phyloP scores from a whole-genome alignment of 2,329 filamentous ascomycete genomes.

The Arthroderma sp. region DNA sequence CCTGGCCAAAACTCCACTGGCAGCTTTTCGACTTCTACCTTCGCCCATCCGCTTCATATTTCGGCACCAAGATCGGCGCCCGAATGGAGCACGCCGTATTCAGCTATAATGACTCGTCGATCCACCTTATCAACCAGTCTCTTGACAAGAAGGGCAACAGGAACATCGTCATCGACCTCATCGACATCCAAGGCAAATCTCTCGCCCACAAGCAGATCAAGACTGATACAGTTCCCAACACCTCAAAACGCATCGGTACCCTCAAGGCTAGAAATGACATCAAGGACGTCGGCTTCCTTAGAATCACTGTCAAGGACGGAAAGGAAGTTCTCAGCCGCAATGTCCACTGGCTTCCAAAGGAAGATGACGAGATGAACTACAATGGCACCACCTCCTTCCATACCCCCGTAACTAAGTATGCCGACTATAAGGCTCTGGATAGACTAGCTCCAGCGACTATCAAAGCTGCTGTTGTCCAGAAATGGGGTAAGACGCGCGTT shows the following conservation, averaged over 20 bases:
- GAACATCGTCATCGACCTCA: slow-evolving; percentile 36
- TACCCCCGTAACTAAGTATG: slow-evolving; percentile 42
- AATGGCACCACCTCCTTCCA: slow-evolving; percentile 43
- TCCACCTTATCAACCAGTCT: slow-evolving; percentile 45
- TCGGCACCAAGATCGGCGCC: slow-evolving; percentile 41
- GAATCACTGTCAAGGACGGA: slow-evolving; percentile 33
- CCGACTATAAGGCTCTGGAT: slow-evolving; percentile 35
- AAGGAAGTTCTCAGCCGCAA: slow-evolving; percentile 37
- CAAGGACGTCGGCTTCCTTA: slow-evolving; percentile 37
- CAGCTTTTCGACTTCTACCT: slow-evolving; percentile 52
- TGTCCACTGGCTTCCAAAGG: slow-evolving; percentile 44
- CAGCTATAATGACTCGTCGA: slow-evolving; percentile 34
- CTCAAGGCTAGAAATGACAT: slow-evolving; percentile 21
- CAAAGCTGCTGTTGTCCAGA: slow-evolving; percentile 13
- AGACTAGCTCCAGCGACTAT: slow-evolving; percentile 27
- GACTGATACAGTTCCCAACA: slow-evolving; percentile 32
- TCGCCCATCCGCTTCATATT: slow-evolving; percentile 45
- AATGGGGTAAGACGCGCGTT: slow-evolving; percentile 18
- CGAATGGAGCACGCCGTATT: slow-evolving; percentile 44
- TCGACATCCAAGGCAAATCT: slow-evolving; percentile 35
- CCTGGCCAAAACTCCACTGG: slow-evolving; percentile 54
- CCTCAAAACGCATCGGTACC: slow-evolving; percentile 25
- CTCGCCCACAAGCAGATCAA: slow-evolving; percentile 24
- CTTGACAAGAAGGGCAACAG: slow-evolving; percentile 28
- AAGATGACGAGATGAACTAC: slow-evolving; percentile 42